These are phyloP conservation scores for Atkinsonella hypoxylon DNA, from an alignment of 2,329 filamentous ascomycete genomes.

Conservation along the genomic window DNA sequence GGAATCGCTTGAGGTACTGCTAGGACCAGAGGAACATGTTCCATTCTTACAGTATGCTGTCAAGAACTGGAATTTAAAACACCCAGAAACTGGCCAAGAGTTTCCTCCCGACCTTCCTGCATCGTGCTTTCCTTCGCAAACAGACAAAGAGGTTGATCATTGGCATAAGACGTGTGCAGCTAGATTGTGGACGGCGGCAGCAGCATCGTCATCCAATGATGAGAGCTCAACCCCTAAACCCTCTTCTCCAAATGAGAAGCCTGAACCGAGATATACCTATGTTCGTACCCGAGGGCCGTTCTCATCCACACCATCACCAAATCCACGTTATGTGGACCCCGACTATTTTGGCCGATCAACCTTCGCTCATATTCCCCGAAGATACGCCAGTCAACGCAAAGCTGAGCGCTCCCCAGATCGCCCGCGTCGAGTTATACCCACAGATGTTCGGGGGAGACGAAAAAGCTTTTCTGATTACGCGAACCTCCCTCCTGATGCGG, in stretches of 20 bases:
- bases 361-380: conserved; percentile 30
- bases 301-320: conserved; percentile 14
- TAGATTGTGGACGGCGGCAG: conserved; percentile 52
- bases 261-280: conserved; percentile 26
- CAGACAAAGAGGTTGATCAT: conserved; percentile 68
- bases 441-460: conserved; percentile 30
- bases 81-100: conserved; percentile 59
- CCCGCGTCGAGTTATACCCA: conserved; percentile 24
- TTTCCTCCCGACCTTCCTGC: conserved; percentile 50
- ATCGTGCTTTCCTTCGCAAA: conserved; percentile 54
- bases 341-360: conserved; percentile 22
- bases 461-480: conserved; percentile 41
- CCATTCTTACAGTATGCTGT: conserved; percentile 74
- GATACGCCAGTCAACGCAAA: conserved; percentile 20
- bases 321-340: conserved; percentile 19
- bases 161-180: conserved; percentile 77
- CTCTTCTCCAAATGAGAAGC: conserved; percentile 17
- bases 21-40: conserved; percentile 81
- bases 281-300: conserved; percentile 21
- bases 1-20: conserved; percentile 82
- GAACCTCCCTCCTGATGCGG: conserved; percentile 22
- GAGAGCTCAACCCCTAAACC: conserved; percentile 8
- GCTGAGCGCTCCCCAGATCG: conserved; percentile 23
- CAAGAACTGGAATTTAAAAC: conserved; percentile 60
- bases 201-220: conserved; percentile 16